These are phyloP conservation scores for Penicillium ochrochloron DNA, from an alignment of 495 filamentous ascomycete genomes.

Conservation along the genomic window DNA sequence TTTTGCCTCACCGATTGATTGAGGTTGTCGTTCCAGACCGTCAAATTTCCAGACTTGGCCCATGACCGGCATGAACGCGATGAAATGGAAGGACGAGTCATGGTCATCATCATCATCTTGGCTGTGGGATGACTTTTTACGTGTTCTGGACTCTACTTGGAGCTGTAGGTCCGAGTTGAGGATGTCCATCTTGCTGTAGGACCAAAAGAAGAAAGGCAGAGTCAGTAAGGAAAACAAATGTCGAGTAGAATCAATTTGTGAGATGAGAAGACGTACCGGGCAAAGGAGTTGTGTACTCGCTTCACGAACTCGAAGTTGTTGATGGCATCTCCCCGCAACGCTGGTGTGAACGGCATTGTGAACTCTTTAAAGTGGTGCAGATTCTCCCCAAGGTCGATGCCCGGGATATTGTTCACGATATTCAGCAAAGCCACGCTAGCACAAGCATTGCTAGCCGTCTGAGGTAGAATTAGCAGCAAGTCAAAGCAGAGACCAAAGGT, in stretches of 20 bases:
- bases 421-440: conserved; percentile 88
- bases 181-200: conserved; percentile 73
- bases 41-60: conserved; percentile 87
- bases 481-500: conserved; percentile 5
- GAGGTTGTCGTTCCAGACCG: conserved; percentile 76
- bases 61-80: conserved; percentile 81
- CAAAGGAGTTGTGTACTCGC: conserved; percentile 83
- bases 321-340: conserved; percentile 74
- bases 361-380: conserved; percentile 72
- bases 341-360: conserved; percentile 68
- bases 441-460: conserved; percentile 83
- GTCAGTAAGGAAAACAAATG: neutral
- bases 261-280: conserved; percentile 58
- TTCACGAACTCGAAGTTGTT: conserved; percentile 78
- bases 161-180: conserved; percentile 75
- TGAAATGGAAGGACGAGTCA: conserved; percentile 77
- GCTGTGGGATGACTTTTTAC: conserved; percentile 42
- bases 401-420: conserved; percentile 81
- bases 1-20: conserved; percentile 63
- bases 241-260: neutral
- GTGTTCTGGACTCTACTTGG: conserved; percentile 59
- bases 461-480: conserved; percentile 13
- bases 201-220: neutral
- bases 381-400: conserved; percentile 66
- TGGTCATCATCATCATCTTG: conserved; percentile 44